Evolutionary conservation across 176 grass and related monocot species (phyloP).

Genomic region (Microstegium vimineum): DNA sequence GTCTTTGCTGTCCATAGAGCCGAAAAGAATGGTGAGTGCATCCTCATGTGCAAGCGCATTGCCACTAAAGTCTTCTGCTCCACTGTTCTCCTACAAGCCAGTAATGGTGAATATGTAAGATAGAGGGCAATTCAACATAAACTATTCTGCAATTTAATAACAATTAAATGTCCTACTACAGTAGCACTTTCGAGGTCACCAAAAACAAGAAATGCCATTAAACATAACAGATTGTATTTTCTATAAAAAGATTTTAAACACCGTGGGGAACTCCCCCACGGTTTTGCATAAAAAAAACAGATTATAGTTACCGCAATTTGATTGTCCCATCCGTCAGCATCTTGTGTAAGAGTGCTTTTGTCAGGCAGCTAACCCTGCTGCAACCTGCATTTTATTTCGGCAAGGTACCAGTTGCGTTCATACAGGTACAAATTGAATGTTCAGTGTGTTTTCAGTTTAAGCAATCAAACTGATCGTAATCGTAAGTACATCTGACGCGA

Average conservation of each 20-base stretch:
- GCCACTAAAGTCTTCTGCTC: neutral
- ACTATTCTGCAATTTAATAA: too few species aligned
- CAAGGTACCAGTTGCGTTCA: neutral
- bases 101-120: neutral
- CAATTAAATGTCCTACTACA: neutral
- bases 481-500: neutral
- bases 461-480: neutral
- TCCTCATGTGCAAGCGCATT: neutral
- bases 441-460: neutral
- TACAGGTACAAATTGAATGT: neutral
- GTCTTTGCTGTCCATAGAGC: neutral
- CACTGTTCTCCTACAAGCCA: neutral
- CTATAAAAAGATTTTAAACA: too few species aligned
- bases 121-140: neutral
- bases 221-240: too few species aligned
- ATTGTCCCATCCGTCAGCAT: neutral
- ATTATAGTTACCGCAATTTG: neutral
- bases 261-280: too few species aligned
- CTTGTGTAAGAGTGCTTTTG: neutral
- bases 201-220: neutral
- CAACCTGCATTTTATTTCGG: neutral
- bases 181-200: neutral
- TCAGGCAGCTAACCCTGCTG: too few species aligned
- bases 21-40: neutral
- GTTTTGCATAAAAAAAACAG: too few species aligned